These are phyloP conservation scores for Curvularia verruculosa DNA, from an alignment of 2,329 filamentous ascomycete species.

Conservation along the genomic window DNA sequence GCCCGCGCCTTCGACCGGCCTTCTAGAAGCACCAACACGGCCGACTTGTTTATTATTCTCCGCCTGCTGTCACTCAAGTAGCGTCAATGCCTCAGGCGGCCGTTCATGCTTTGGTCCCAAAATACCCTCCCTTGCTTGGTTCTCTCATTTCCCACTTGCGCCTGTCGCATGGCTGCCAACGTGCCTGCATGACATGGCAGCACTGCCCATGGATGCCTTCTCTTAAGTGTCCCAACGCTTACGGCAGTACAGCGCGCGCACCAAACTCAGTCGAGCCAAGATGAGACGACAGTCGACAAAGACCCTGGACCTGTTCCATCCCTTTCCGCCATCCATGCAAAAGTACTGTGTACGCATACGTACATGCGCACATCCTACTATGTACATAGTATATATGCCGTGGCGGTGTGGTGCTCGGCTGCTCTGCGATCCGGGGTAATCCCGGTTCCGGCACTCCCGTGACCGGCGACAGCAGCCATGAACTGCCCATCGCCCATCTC, in stretches of 20 bases:
- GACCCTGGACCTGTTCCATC: constrained; percentile 3
- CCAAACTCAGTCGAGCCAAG: neutral
- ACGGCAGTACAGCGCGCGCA: too few relatives aligned
- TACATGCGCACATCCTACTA: too few relatives aligned
- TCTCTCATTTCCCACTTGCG: neutral
- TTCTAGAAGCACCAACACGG: constrained; percentile 28
- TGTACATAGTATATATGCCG: too few relatives aligned
- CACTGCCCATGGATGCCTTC: neutral
- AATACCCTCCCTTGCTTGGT: neutral
- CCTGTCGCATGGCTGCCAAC: neutral
- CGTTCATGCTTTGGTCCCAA: neutral
- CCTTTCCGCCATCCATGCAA: neutral
- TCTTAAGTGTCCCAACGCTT: neutral
- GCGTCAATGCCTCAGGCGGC: neutral
- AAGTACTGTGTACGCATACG: too few relatives aligned
- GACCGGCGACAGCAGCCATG: too few relatives aligned
- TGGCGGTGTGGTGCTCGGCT: constrained; percentile 3
- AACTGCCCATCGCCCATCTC: neutral
- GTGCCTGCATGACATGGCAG: neutral
- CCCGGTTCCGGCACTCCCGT: neutral
- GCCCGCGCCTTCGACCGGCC: constrained; percentile 17
- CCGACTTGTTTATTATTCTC: constrained; percentile 7
- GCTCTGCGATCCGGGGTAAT: neutral
- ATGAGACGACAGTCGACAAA: neutral
- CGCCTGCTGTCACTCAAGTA: constrained; percentile 21